Evolutionary conservation across 164 flowering plant species (phyloP), one percentile per base, ranked within the genome.

Genomic region (Amborella trichopoda): DNA sequence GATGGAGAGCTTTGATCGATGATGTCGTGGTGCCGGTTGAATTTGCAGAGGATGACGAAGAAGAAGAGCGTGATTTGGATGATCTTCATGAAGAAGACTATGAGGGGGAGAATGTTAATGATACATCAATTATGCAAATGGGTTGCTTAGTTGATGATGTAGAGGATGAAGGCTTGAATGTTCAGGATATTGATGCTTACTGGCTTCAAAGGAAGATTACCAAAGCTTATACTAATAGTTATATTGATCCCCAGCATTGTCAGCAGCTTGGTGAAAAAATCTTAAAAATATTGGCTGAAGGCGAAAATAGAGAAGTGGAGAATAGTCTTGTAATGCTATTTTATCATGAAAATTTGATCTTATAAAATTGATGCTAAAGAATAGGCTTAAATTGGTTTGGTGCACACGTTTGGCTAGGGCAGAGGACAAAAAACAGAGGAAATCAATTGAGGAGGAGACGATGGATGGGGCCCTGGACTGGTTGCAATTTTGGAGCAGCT

Each of bases 171-270:
- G 85, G 93, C 3, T 68, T 74, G 80, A 93, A 85, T 63, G 99
- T 88, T 48, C 93, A 83, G 62, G 97, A 85, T 24, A 81, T 93
- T 60, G 97, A 88, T 78, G 99, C 97, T 4, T 88, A 88, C 59
- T 93, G 99, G 97, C 85, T 93, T 46, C 97, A 88, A 63, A 68
- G 99, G 63, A 88, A 79, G 71, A 88, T 93, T 5, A 81, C 97
- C 14, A 80, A 85, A 44, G 84, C 95, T 10, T 93, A 70, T 58
- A 82, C 74, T 37, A 74, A 79, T 59, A n/a, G n/a, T n/a, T n/a
- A n/a, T n/a, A 88, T 83, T 45, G 99, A 93, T 46, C 94, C 97
- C 0, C 91, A 83, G 41, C 87, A 81, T 53, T 79, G 95, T 64
- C 93, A 85, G 64, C 76, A 75, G 54, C 87, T 88, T 28, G 95